Evolutionary conservation across 225 moss, liverwort and hornwort genomes (phyloP), one percentile per base, ranked within the genome.

Genomic region (Polytrichum commune): DNA sequence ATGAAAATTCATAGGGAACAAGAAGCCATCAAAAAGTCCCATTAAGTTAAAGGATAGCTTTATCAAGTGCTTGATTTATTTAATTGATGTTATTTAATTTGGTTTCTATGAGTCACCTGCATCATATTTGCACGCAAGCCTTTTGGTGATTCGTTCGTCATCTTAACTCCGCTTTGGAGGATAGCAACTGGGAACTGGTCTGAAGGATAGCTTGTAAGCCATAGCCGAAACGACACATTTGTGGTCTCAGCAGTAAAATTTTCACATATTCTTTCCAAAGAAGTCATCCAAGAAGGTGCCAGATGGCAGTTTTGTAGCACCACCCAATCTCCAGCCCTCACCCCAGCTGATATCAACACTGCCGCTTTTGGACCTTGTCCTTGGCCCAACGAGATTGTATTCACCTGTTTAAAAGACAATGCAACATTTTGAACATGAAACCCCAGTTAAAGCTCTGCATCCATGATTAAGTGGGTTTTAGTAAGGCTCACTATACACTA

Each of bases 161-260:
- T 91, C 68, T 93, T 95, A 8, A 93, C 77, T 9, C 93, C 93
- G 65, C 83, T 93, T 57, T 95, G 91, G 33, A 93, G 77, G 62
- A 95, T 85, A 19, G 93, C 73, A 6, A 93, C 84, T 0, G 93
- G 95, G 69, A 95, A 93, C 22, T 79, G 79, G 57, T 88, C 85
- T 1, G 86, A 93, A 1, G 93, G 93, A 62, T 93, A 93, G 82
- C 95, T 95, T 0, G 95, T 93, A 2, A 95, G 84, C 95, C 95
- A 95, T 1, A 95, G 77, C 6, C 89, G 81, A 8, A 95, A 95
- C 35, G 63, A 32, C 1, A 72, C 23, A 53, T 91, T 88, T 7
- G 89, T 90, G 0, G 69, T 79, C 28, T 91, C 86, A 0, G 70
- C 25, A 28, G 38, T 79, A 1, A 93, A 57, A 0, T 80, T 75